Percentiles rank a stretch among this genome's conserved stretches.
These are phyloP conservation scores for Ogataea chonburiensis DNA, from an alignment of 805 yeast species.

Conservation along the genomic window DNA sequence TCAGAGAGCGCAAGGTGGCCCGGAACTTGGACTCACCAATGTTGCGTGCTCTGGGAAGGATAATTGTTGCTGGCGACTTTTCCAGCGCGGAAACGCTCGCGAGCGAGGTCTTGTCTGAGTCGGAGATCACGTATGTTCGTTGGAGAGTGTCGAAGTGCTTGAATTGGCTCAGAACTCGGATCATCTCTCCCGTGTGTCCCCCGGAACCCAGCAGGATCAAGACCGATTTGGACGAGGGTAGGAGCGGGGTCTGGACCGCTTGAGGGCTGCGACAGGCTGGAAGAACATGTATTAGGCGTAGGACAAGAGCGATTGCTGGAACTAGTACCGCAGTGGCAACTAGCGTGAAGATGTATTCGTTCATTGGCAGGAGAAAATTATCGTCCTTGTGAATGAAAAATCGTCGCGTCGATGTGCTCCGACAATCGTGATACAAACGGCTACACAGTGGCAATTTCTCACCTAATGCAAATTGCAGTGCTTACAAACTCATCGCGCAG, in stretches of 20 bases:
- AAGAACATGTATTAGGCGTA: constrained; percentile 24
- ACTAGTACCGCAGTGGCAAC: constrained; percentile 14
- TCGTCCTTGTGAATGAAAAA: neutral
- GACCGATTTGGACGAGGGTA: constrained; percentile 20
- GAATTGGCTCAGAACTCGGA: constrained; percentile 55
- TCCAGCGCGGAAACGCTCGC: constrained; percentile 40
- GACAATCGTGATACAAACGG: no score
- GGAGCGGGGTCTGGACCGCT: neutral
- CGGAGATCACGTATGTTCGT: constrained; percentile 37
- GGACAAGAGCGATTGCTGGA: constrained; percentile 1
- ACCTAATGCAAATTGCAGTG: no score
- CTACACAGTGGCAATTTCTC: no score
- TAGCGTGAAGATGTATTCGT: constrained; percentile 26
- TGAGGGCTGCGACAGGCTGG: constrained; percentile 21
- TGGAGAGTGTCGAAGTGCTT: constrained; percentile 26
- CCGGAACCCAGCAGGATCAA: constrained; percentile 89
- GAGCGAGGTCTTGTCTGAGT: constrained; percentile 47
- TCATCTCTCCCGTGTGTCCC: constrained; percentile 96
- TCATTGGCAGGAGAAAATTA: constrained; percentile 12
- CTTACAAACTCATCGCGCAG: neutral
- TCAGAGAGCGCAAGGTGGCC: constrained; percentile 35
- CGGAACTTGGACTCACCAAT: constrained; percentile 37
- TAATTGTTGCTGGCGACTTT: constrained; percentile 25
- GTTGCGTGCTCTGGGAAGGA: constrained; percentile 35
- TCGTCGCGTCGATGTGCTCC: constrained; percentile 13